Evolutionary conservation across 2,329 filamentous ascomycete species (phyloP).

Genomic region (Penicillium concentricum): DNA sequence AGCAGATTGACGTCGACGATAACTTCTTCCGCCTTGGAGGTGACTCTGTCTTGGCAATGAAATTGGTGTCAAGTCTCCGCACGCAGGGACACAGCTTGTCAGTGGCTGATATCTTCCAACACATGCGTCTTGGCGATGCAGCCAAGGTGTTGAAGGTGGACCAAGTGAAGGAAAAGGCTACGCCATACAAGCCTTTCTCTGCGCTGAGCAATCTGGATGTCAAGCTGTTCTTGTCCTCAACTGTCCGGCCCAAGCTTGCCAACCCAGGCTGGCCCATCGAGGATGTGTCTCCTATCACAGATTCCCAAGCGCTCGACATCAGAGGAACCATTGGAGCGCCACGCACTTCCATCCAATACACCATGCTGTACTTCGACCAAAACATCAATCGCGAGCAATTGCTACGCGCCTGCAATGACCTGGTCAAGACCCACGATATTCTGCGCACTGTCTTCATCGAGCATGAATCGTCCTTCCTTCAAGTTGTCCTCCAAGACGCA

Average conservation of each 20-base stretch:
- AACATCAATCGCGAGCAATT: conserved; percentile 50
- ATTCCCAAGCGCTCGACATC: conserved; percentile 60
- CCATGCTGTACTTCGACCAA: conserved; percentile 58
- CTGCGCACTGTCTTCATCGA: conserved; percentile 64
- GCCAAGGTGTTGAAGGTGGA: conserved; percentile 50
- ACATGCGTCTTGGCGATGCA: conserved; percentile 51
- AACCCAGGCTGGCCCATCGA: conserved; percentile 50
- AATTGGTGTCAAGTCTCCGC: conserved; percentile 49
- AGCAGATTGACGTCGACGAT: conserved; percentile 54
- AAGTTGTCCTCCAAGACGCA: conserved; percentile 56
- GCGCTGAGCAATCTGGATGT: conserved; percentile 43
- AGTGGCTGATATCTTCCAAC: conserved; percentile 52
- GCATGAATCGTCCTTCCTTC: conserved; percentile 48
- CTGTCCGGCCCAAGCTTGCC: conserved; percentile 51
- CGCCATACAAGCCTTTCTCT: conserved; percentile 51
- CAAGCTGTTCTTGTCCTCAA: conserved; percentile 45
- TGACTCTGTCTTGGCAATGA: conserved; percentile 62
- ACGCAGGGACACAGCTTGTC: conserved; percentile 44
- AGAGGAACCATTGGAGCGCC: conserved; percentile 57
- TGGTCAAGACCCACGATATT: conserved; percentile 61
- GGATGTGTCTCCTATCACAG: conserved; percentile 59
- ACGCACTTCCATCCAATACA: conserved; percentile 63
- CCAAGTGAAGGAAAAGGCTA: conserved; percentile 18
- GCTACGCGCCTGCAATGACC: conserved; percentile 39
- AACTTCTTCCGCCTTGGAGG: conserved; percentile 63